Conservation (phyloP, 139 green algal genomes). For the Haematococcus lacustris region DNA sequence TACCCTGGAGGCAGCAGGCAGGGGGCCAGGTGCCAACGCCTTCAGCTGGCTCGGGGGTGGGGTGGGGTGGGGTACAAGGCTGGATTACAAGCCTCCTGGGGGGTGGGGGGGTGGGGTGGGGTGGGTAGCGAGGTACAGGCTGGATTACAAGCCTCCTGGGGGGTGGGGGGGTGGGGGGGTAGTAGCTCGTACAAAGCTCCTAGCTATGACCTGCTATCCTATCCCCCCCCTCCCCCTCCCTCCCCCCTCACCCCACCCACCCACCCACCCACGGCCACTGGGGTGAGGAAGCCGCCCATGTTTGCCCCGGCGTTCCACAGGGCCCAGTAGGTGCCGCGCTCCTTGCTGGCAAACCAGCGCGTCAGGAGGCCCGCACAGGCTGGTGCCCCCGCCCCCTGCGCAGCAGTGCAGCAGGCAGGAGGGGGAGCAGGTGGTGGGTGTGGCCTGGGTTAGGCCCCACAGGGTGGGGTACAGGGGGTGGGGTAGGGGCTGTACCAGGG, state of each 20-base stretch:
- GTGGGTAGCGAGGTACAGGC: background rate
- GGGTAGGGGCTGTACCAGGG: too few species aligned
- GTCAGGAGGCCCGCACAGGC: slow-evolving; percentile 87
- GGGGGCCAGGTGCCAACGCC: background rate
- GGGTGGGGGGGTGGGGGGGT: too few species aligned
- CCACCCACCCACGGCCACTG: slow-evolving; percentile 68
- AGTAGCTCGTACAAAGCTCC: background rate
- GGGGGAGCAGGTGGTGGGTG: too few species aligned
- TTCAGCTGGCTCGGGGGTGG: background rate
- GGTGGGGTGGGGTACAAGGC: background rate
- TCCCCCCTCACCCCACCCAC: background rate
- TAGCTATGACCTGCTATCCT: background rate
- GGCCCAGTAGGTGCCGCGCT: slow-evolving; percentile 81
- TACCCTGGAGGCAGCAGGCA: slow-evolving; percentile 9
- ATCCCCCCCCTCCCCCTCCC: background rate
- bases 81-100: background rate
- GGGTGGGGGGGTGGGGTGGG: background rate
- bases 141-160: background rate
- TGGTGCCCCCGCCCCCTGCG: slow-evolving; percentile 71
- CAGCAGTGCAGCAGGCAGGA: background rate
- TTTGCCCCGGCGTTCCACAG: slow-evolving; percentile 84
- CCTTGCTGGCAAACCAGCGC: slow-evolving; percentile 78
- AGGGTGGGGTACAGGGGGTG: too few species aligned
- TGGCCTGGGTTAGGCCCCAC: too few species aligned
- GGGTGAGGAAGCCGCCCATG: slow-evolving; percentile 80